Evolutionary conservation across 1,139 yeast species (phyloP).

Genomic region (Spencermartinsiella ligniputridi): DNA sequence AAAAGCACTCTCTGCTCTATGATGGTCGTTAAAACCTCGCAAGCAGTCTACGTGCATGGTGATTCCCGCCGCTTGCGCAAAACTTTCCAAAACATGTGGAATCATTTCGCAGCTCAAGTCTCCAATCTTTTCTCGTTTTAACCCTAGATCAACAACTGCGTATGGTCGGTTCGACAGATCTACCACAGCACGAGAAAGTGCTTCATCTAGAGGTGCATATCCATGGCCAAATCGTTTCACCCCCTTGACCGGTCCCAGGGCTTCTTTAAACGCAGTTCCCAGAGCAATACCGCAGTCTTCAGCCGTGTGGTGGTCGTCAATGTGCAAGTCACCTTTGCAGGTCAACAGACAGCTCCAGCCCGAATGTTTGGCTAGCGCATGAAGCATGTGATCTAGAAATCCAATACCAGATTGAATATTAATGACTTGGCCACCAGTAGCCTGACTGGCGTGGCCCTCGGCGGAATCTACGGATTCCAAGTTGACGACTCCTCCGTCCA

Average conservation of each 20-base stretch:
- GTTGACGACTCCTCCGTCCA: conserved; percentile 76
- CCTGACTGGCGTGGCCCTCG: conserved; percentile 56
- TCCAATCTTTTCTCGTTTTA: conserved; percentile 89
- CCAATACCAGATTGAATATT: conserved; percentile 89
- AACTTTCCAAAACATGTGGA: conserved; percentile 90
- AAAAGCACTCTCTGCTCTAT: conserved; percentile 92
- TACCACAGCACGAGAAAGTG: conserved; percentile 88
- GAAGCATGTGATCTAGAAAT: conserved; percentile 94
- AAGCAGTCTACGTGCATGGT: conserved; percentile 93
- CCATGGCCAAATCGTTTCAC: conserved; percentile 92
- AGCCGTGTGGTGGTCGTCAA: conserved; percentile 95
- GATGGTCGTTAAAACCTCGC: conserved; percentile 93
- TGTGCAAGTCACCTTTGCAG: conserved; percentile 90
- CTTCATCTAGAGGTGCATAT: conserved; percentile 95
- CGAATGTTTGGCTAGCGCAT: conserved; percentile 91
- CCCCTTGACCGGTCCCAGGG: conserved; percentile 85
- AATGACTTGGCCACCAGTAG: conserved; percentile 58
- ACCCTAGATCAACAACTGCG: conserved; percentile 84
- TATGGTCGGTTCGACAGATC: conserved; percentile 90
- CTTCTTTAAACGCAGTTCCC: conserved; percentile 84
- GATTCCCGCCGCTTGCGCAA: conserved; percentile 86
- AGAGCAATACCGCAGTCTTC: conserved; percentile 93
- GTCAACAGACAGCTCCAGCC: conserved; percentile 93
- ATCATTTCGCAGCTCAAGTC: conserved; percentile 93
- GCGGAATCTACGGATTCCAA: conserved; percentile 50